Conservation (phyloP, 345 rosid genomes). For the Gossypium arboreum region DNA sequence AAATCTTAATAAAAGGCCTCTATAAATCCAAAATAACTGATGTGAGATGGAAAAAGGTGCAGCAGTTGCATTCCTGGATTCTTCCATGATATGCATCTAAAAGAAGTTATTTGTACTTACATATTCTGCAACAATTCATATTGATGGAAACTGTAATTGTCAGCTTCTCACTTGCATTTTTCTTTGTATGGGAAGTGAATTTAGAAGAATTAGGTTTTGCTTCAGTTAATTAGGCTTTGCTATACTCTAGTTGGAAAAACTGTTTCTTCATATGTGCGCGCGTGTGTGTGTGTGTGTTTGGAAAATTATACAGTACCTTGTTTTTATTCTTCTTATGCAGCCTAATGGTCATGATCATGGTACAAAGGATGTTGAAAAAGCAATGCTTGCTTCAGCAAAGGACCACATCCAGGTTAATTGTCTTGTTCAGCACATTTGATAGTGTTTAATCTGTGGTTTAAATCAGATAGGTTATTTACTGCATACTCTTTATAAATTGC, state of each 20-base stretch:
- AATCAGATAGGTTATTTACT: background rate
- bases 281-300: background rate
- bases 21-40: background rate
- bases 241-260: background rate
- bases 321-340: constrained; percentile 33
- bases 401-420: constrained; percentile 80
- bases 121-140: background rate
- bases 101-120: background rate
- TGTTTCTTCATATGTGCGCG: background rate
- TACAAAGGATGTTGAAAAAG: constrained; percentile 52
- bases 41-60: background rate
- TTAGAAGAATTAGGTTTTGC: background rate
- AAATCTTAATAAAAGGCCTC: background rate
- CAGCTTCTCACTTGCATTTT: background rate
- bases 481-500: background rate
- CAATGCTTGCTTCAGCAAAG: constrained; percentile 70
- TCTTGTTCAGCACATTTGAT: constrained; percentile 14
- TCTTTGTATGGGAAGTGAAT: background rate
- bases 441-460: constrained; percentile 1
- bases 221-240: background rate
- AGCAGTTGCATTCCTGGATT: background rate
- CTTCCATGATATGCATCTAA: background rate
- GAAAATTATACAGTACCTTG: background rate
- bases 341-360: constrained; percentile 88
- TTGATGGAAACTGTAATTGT: background rate